Conservation (phyloP, 1,139 yeast species). For the Blastobotrys aristatus region DNA sequence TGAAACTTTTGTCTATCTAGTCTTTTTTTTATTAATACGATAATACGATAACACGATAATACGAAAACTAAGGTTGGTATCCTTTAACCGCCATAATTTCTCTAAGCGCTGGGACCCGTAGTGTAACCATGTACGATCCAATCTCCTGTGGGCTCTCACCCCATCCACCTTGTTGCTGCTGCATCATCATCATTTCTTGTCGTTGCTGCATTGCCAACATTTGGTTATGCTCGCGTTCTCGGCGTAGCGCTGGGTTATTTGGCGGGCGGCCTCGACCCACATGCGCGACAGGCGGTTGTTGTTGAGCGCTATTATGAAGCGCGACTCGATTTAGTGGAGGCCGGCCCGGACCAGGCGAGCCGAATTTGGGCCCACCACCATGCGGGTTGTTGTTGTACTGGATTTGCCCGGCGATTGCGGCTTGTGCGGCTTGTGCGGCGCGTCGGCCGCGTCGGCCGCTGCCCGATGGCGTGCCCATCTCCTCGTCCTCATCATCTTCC, state of each 20-base stretch:
- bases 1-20: conserved; percentile 21
- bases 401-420: conserved; percentile 18
- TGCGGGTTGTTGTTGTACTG: conserved; percentile 11
- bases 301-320: conserved; percentile 13
- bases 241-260: conserved; percentile 3
- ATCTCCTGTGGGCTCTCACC: conserved; percentile 1
- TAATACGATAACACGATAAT: background rate
- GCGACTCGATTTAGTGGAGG: conserved; percentile 8
- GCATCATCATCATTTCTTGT: background rate
- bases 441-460: conserved; percentile 18
- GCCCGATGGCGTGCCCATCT: background rate
- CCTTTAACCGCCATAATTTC: background rate
- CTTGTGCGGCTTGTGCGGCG: conserved; percentile 22
- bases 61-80: background rate
- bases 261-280: conserved; percentile 1
- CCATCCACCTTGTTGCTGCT: background rate
- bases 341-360: conserved; percentile 13
- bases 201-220: background rate
- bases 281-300: background rate
- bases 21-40: background rate
- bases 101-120: conserved; percentile 2
- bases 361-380: conserved; percentile 6
- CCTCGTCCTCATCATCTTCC: conserved; percentile 24
- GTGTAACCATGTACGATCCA: conserved; percentile 7
- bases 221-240: conserved; percentile 11